Base-by-base conservation (phyloP, 257 asterid species). In the Anisodus acutangulus region DNA sequence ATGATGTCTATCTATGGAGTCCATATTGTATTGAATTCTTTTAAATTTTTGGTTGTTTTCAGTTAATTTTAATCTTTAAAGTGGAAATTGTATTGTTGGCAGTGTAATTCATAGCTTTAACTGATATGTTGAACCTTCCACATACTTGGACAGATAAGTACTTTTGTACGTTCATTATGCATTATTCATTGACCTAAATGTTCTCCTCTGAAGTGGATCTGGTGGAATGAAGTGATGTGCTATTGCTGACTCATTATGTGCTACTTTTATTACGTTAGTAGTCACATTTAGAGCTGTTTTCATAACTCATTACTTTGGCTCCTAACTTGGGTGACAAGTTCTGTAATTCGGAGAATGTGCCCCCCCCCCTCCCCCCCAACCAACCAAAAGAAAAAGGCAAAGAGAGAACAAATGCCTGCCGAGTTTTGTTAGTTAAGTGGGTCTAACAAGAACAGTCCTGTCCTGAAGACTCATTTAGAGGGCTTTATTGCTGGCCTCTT, bases 191-290 rank as follows among this genome's bases (percentile, higher is more conserved):
- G 41, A 47, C 59, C 58, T 45, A 41, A 70, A 3, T 70, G 79
- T 19, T 15, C 35, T 43, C 9, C 58, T 45, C n/a, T 47, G 59
- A 47, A n/a, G 59, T 47, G 58, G 41, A 45, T 71, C 15, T 45
- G 58, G 41, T 45, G 59, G 80, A 47, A 45, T 71, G 80, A 45
- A 71, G 16, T 72, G 80, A 45, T 72, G n/a, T 9, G 59, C 58
- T 19, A 10, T 47, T 47, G 8, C 80, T 31, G 72, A 66, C 45
- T 31, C 45, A 31, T 64, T 10, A 10, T 64, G 43, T 10, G 16
- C 8, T 64, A 7, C 43, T 26, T 26, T 43, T 31, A 26, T 31
- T 10, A n/a, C 45, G 4, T 1, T 66, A 64, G 31, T 0, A 10
- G 58, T n/a, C 53, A 71, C 58, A 9, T 71, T 72, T 72, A 72